Evolutionary conservation across 805 yeast species (phyloP).

Genomic region (Pichia scutulata): DNA sequence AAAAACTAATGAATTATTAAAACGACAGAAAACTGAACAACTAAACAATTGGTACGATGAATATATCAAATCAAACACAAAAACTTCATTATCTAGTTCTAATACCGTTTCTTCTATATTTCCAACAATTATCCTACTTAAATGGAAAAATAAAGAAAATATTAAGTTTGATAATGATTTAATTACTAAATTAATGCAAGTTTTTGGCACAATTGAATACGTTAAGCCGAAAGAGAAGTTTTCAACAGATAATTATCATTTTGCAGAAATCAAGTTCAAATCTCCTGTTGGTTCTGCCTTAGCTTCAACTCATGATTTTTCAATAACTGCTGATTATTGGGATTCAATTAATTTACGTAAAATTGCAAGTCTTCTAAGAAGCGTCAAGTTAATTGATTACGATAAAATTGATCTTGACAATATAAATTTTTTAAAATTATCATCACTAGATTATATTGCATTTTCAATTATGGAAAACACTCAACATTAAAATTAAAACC

Average conservation of each 20-base stretch:
- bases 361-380: conserved; percentile 39
- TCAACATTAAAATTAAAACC: background rate
- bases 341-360: conserved; percentile 36
- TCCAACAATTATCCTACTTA: conserved; percentile 16
- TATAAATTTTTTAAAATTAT: background rate
- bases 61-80: conserved; percentile 8
- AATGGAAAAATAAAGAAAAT: conserved; percentile 40
- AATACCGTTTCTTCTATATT: background rate
- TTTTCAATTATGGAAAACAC: background rate
- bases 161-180: conserved; percentile 28
- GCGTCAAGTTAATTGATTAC: conserved; percentile 14
- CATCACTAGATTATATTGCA: conserved; percentile 5
- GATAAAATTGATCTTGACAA: background rate
- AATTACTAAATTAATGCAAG: conserved; percentile 34
- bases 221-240: conserved; percentile 12
- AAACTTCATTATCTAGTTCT: conserved; percentile 15
- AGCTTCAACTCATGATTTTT: conserved; percentile 38
- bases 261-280: conserved; percentile 31
- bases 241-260: conserved; percentile 26
- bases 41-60: conserved; percentile 1
- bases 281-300: conserved; percentile 22
- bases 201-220: conserved; percentile 34
- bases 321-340: conserved; percentile 37
- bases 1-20: background rate
- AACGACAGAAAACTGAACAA: background rate